Evolutionary conservation across 2,329 filamentous ascomycete species (phyloP), one percentile per base, ranked within the genome.

Genomic region (Colletotrichum sansevieriae): DNA sequence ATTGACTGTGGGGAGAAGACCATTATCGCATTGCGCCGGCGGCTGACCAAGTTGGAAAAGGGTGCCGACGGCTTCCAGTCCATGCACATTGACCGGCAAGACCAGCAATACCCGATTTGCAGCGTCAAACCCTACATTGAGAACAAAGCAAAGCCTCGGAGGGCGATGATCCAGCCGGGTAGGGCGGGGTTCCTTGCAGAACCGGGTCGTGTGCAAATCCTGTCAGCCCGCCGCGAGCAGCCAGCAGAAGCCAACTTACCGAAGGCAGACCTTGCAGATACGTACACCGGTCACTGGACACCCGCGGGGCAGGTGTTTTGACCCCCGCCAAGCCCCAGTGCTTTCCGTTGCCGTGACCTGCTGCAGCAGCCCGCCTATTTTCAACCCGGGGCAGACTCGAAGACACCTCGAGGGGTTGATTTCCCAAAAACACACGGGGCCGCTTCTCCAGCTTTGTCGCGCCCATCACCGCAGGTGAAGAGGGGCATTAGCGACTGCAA

Each of bases 241-340:
- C 58, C 35, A 12, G 29, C 29, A 51, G 39, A n/a, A 52, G 29
- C 54, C n/a, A 35, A 33, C 58, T 11, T 51, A 57, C 35, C 37
- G 29, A 46, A 44, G 43, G 47, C 44, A 20, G 43, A 51, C 44
- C 22, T 51, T 29, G 35, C 49, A 55, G 65, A 55, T 68, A 68
- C 65, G 65, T 68, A 65, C 55, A 43, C 3, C 44, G 49, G 35
- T 35, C 60, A 57, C 29, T 29, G 22, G 35, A 11, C 29, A 62
- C n/a, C 25, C 37, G 55, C 65, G 65, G 65, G 49, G 56, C 51
- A 62, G 39, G 35, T 65, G 66, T 39, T 69, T 69, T 52, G 65
- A 46, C 61, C 65, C 58, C 55, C 65, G 59, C 65, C 68, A 65
- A 67, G 65, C 68, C 55, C 57, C 55, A 65, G 52, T 65, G 60